Percentiles rank a stretch among this genome's conserved stretches.
Evolutionary conservation across 805 yeast species (phyloP).

Genomic region (Ogataea trehalophila): DNA sequence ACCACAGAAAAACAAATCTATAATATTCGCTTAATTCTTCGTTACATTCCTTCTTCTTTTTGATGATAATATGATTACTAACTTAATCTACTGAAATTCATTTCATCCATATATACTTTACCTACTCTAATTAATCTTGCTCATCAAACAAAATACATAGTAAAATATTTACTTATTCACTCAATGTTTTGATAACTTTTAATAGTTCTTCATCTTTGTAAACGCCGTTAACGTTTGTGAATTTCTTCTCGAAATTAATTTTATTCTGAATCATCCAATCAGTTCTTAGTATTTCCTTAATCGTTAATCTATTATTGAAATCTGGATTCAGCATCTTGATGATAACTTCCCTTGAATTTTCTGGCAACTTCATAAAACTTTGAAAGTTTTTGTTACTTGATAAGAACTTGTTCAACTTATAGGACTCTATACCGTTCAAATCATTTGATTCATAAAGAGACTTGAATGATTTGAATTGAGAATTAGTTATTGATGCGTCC

Average conservation of each 20-base stretch:
- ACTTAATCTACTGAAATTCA: no score
- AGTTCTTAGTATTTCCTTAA: slow-evolving; percentile 17
- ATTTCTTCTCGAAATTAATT: slow-evolving; percentile 13
- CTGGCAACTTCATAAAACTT: slow-evolving; percentile 12
- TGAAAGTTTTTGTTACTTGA: slow-evolving; percentile 4
- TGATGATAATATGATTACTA: no score
- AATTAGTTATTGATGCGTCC: slow-evolving; percentile 30
- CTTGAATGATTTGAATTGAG: slow-evolving; percentile 17
- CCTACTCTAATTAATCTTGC: neutral
- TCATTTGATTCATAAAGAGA: slow-evolving; percentile 9
- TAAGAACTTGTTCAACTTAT: slow-evolving; percentile 14
- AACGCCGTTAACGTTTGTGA: slow-evolving; percentile 8
- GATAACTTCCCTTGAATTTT: slow-evolving; percentile 10
- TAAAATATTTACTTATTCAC: neutral
- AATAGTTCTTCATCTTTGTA: slow-evolving; percentile 24
- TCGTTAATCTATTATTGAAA: slow-evolving; percentile 16
- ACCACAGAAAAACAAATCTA: no score
- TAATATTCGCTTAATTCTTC: no score
- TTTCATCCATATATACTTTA: no score
- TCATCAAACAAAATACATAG: neutral
- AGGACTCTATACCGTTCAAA: slow-evolving; percentile 15
- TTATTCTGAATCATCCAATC: slow-evolving; percentile 31
- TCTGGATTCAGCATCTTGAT: slow-evolving; percentile 30
- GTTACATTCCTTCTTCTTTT: no score
- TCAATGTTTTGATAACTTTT: slow-evolving; percentile 10